Conservation (phyloP, 768 basidiomycete genomes). For the Candolleomyces aberdarensis region DNA sequence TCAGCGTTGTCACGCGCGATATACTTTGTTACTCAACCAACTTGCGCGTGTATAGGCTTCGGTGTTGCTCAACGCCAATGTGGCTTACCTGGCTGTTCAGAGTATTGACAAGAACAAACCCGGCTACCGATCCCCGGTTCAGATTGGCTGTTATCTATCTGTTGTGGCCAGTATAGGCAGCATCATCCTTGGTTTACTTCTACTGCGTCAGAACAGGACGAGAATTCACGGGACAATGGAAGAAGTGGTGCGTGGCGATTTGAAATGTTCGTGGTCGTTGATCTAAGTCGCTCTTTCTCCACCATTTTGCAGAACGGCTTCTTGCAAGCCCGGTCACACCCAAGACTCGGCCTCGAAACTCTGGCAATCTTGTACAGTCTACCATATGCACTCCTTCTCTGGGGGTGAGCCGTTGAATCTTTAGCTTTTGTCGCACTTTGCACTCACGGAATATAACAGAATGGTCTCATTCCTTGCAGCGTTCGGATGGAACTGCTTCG, state of each 20-base stretch:
- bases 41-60: conserved; percentile 35
- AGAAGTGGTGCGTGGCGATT: conserved; percentile 11
- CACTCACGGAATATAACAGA: conserved; percentile 5
- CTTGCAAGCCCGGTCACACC: conserved; percentile 1
- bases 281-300: conserved; percentile 19
- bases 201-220: conserved; percentile 32
- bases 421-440: background rate
- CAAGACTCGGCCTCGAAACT: conserved; percentile 16
- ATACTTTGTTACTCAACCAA: no score
- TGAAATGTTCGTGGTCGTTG: conserved; percentile 6
- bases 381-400: conserved; percentile 24
- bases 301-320: background rate
- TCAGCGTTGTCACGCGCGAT: background rate
- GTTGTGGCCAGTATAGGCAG: conserved; percentile 41
- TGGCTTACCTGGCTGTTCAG: conserved; percentile 52
- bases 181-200: conserved; percentile 40
- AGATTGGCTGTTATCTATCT: conserved; percentile 46
- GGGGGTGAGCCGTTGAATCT: conserved; percentile 17
- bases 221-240: background rate
- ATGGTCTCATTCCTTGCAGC: conserved; percentile 23
- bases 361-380: conserved; percentile 24
- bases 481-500: conserved; percentile 23
- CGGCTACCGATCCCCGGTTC: conserved; percentile 26
- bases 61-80: conserved; percentile 55
- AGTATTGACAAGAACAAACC: conserved; percentile 24